Base-by-base conservation (phyloP, 129 eudicot species). In the Scalesia atractyloides region DNA sequence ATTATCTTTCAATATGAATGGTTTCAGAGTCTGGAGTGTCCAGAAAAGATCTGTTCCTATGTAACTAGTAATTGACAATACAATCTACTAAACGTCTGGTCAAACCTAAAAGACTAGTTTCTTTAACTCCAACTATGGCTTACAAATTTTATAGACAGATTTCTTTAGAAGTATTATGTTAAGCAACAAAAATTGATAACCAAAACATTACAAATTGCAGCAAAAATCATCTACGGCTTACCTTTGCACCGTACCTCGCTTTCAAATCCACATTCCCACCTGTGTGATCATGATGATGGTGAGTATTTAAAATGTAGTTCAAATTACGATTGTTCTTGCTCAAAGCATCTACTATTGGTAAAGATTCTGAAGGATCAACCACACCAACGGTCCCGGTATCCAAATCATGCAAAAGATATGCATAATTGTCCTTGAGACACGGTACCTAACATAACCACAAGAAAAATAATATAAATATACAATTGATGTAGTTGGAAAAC, bases 381-480 rank as follows among this genome's bases (percentile, higher is more conserved):
- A 92, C 98, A 76, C 96, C 98, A 82, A 92, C 98, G 41, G 96
- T 92, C 49, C 98, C 98, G 41, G 98, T 92, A 74, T 87, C 87
- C 79, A 87, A 67, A 81, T 92, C 98, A 78, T 91, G 94, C 71
- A 89, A 79, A 43, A 89, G 82, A 81, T 89, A 92, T 36, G 96
- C 96, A 82, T 89, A 89, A 73, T 92, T 92, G 83, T 92, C 98
- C 76, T 71, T 73, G 61, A 89, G 88, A 72, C 98, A 92, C 52
- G 98, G 96, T 56, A 92, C 89, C 98, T 80, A 64, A 43, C 68
- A 76, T 66, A 50, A 73, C 3, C 63, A 56, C 67, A 58, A 37
- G n/a, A 58, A 54, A 68, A 12, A n/a, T 30, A 30, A 18, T 19
- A 59, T 1, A 30, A 8, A 6, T 1, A 11, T 19, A 44, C 16